These are phyloP conservation scores for Tylopilus subfusipes DNA, from an alignment of 768 basidiomycete species.

Conservation along the genomic window DNA sequence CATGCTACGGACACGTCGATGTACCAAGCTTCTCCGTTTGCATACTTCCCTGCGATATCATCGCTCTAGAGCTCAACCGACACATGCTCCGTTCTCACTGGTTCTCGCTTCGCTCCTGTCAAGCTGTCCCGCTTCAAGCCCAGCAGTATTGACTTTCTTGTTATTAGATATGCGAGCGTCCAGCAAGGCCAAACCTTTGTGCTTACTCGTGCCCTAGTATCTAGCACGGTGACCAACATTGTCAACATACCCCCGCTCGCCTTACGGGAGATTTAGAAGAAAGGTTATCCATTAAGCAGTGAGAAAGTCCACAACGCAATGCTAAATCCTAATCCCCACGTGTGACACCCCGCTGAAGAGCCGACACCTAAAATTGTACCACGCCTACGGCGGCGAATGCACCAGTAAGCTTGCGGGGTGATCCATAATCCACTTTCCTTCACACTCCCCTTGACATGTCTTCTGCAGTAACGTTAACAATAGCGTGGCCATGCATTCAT, in stretches of 20 bases:
- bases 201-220: neutral
- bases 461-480: neutral
- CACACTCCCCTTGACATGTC: conserved; percentile 7
- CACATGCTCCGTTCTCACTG: conserved; percentile 9
- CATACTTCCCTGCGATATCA: conserved; percentile 26
- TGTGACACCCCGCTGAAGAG: neutral
- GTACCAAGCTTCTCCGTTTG: conserved; percentile 21
- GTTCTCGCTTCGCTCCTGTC: conserved; percentile 18
- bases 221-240: neutral
- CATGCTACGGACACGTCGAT: conserved; percentile 18
- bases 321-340: conserved; percentile 16
- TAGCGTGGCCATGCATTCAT: neutral
- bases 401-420: neutral
- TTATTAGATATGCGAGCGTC: neutral
- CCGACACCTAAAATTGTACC: neutral
- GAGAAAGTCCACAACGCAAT: conserved; percentile 15
- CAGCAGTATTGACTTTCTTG: conserved; percentile 2
- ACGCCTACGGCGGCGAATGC: neutral
- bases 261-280: neutral
- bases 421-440: neutral
- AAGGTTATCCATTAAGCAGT: conserved; percentile 14
- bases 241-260: neutral
- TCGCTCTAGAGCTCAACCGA: conserved; percentile 19
- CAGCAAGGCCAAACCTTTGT: neutral
- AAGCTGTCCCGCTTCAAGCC: conserved; percentile 6